Evolutionary conservation across 2,329 filamentous ascomycete genomes (phyloP).

Genomic region (Alternaria arborescens): DNA sequence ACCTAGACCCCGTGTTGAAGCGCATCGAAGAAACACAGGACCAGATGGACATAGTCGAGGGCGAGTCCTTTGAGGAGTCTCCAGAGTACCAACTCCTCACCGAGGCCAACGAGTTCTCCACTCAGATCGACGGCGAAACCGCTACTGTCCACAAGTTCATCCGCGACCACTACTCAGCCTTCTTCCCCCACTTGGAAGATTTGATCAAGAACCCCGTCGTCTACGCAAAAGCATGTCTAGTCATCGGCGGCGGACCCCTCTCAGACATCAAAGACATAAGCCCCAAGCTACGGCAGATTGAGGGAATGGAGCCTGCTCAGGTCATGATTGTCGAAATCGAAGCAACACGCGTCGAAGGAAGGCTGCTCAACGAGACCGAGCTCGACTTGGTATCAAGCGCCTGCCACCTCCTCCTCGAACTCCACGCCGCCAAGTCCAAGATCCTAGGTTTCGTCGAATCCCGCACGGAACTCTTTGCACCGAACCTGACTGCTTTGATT

Average conservation of each 20-base stretch:
- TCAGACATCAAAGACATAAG: constrained; percentile 85
- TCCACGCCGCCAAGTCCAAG: constrained; percentile 85
- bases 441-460: constrained; percentile 96
- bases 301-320: constrained; percentile 79
- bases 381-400: constrained; percentile 77
- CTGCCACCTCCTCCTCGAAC: constrained; percentile 85
- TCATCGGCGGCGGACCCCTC: constrained; percentile 91
- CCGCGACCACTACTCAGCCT: constrained; percentile 90
- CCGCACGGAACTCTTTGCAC: constrained; percentile 94
- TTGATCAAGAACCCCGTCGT: constrained; percentile 91
- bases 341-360: constrained; percentile 86
- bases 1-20: constrained; percentile 80
- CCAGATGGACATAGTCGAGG: constrained; percentile 78
- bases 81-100: constrained; percentile 90
- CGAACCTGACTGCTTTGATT: constrained; percentile 89
- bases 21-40: constrained; percentile 58
- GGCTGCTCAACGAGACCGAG: constrained; percentile 77
- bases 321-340: constrained; percentile 97
- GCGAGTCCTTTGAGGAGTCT: constrained; percentile 84
- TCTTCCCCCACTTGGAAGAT: constrained; percentile 91
- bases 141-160: constrained; percentile 95
- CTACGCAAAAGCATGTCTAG: constrained; percentile 93
- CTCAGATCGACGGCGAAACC: constrained; percentile 91
- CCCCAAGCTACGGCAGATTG: constrained; percentile 76
- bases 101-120: constrained; percentile 87